phyloP scores from a whole-genome alignment of 23 red algal species.

The Agarophyton chilense region DNA sequence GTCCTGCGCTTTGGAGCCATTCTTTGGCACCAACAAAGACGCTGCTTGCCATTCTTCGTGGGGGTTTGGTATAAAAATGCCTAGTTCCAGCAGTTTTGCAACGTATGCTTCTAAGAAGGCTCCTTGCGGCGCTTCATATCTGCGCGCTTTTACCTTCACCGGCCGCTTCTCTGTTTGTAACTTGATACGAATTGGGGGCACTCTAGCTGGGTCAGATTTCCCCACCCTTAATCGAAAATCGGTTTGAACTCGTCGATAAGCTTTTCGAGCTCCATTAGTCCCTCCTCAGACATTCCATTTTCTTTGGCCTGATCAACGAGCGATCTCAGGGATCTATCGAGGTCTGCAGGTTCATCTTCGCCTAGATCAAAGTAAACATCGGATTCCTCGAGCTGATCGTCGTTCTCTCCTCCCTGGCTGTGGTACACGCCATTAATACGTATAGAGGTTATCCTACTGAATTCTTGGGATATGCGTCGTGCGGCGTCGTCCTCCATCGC shows the following conservation, averaged over 20 bases:
- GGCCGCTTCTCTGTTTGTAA: neutral
- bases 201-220: neutral
- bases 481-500: neutral
- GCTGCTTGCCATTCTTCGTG: slow-evolving; percentile 30
- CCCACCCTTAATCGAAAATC: slow-evolving; percentile 8
- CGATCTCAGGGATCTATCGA: neutral
- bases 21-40: slow-evolving; percentile 25
- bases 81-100: neutral
- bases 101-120: slow-evolving; percentile 27
- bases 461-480: too few species aligned
- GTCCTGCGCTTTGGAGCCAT: neutral
- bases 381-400: neutral
- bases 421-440: neutral
- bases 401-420: neutral
- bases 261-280: neutral
- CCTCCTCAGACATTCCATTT: neutral
- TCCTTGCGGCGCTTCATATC: neutral
- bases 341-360: neutral
- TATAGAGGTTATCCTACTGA: neutral
- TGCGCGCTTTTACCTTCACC: slow-evolving; percentile 3
- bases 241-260: neutral
- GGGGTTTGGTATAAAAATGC: neutral
- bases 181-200: neutral
- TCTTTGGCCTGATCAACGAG: neutral
- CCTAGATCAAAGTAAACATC: slow-evolving; percentile 13